These are phyloP conservation scores for Lophiotrema nucula DNA, from an alignment of 495 filamentous ascomycete species.

Conservation along the genomic window DNA sequence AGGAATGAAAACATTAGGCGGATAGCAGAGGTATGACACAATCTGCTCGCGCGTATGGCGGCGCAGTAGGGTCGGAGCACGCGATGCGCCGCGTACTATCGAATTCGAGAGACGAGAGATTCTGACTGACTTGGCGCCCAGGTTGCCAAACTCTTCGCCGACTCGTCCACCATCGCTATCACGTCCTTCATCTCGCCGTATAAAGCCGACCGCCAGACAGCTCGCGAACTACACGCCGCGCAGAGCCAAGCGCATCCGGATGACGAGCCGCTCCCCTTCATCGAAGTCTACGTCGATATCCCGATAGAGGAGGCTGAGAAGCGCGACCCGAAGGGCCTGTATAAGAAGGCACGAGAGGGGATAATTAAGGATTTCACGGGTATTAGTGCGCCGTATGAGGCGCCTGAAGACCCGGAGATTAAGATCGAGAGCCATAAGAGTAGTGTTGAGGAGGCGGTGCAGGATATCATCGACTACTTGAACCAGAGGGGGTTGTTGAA, in stretches of 20 bases:
- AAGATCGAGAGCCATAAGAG: slow-evolving; percentile 73
- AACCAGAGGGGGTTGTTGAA: slow-evolving; percentile 63
- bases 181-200: slow-evolving; percentile 98
- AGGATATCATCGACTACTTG: slow-evolving; percentile 76
- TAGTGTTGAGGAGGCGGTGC: slow-evolving; percentile 81
- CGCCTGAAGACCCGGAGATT: slow-evolving; percentile 80
- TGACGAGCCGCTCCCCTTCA: slow-evolving; percentile 72
- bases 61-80: not conserved
- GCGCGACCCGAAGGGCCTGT: slow-evolving; percentile 94
- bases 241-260: slow-evolving; percentile 42
- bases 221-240: slow-evolving; percentile 70
- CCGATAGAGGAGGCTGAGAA: slow-evolving; percentile 87
- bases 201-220: slow-evolving; percentile 75
- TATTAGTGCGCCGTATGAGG: slow-evolving; percentile 91
- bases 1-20: slow-evolving; percentile 96
- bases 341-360: slow-evolving; percentile 91
- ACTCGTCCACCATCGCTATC: slow-evolving; percentile 79
- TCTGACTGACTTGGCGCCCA: slow-evolving; percentile 32
- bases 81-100: slow-evolving; percentile 7
- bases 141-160: slow-evolving; percentile 95
- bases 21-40: slow-evolving; percentile 70
- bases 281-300: slow-evolving; percentile 90
- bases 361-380: slow-evolving; percentile 98
- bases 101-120: not conserved
- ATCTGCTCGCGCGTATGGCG: not conserved